phyloP scores from a whole-genome alignment of 2,329 filamentous ascomycete genomes.

The Aureobasidium sp. region DNA sequence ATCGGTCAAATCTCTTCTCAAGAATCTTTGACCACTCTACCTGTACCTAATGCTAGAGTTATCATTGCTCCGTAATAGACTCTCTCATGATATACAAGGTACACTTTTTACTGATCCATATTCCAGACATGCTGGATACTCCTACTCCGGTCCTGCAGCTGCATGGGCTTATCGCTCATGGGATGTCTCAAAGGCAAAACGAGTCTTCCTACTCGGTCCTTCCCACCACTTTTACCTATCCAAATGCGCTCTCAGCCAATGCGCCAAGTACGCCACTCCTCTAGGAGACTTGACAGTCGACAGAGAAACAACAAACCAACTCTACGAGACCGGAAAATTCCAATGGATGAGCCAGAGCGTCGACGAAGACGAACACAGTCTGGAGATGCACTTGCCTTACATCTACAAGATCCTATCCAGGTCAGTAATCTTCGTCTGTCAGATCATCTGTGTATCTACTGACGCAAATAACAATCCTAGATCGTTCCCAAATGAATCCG shows the following conservation, averaged over 20 bases:
- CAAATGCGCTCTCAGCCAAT: slow-evolving; percentile 68
- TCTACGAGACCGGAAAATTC: slow-evolving; percentile 51
- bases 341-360: slow-evolving; percentile 55
- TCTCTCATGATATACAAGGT: slow-evolving; percentile 30
- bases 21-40: slow-evolving; percentile 43
- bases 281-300: slow-evolving; percentile 66
- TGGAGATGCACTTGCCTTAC: slow-evolving; percentile 95
- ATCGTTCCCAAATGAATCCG: slow-evolving; percentile 33
- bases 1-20: slow-evolving; percentile 42
- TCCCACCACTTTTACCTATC: slow-evolving; percentile 81
- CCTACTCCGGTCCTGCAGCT: slow-evolving; percentile 83
- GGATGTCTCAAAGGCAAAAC: slow-evolving; percentile 75
- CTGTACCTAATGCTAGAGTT: slow-evolving; percentile 66
- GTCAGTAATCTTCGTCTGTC: slow-evolving; percentile 22
- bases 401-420: slow-evolving; percentile 69
- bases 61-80: slow-evolving; percentile 83
- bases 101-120: slow-evolving; percentile 16
- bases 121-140: slow-evolving; percentile 83
- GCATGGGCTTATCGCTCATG: slow-evolving; percentile 91
- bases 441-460: no score
- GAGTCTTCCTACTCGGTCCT: slow-evolving; percentile 85
- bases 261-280: slow-evolving; percentile 64
- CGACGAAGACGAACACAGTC: slow-evolving; percentile 81
- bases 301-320: slow-evolving; percentile 42
- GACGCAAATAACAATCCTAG: slow-evolving; percentile 18